phyloP scores from a whole-genome alignment of 805 yeast species.

The Kodamaea nitidulidarum region DNA sequence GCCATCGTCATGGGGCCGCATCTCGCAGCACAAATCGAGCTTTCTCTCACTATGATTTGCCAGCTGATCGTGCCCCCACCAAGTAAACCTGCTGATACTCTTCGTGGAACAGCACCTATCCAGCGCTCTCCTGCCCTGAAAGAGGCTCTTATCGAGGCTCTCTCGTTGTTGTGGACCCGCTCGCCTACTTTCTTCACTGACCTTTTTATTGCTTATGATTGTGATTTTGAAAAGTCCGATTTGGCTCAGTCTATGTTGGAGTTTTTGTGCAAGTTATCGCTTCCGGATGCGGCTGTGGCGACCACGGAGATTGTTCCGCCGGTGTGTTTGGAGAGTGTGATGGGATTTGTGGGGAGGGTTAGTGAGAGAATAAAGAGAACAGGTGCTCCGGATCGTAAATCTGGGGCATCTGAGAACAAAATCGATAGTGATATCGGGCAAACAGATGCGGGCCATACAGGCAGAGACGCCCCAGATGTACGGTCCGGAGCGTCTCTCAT shows the following conservation, averaged over 20 bases:
- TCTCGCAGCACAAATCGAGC: constrained; percentile 77
- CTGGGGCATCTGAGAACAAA: too few species aligned
- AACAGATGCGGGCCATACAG: too few species aligned
- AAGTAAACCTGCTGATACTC: constrained; percentile 18
- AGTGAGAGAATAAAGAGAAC: constrained; percentile 47
- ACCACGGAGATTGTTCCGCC: constrained; percentile 91
- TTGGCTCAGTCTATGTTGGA: constrained; percentile 64
- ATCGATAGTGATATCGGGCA: too few species aligned
- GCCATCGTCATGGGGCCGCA: constrained; percentile 60
- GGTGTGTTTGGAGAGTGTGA: constrained; percentile 81
- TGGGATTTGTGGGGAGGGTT: constrained; percentile 64
- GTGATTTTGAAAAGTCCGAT: constrained; percentile 84
- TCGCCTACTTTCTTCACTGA: constrained; percentile 73
- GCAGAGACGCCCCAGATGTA: too few species aligned
- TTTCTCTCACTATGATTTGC: constrained; percentile 61
- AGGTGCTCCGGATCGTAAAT: too few species aligned
- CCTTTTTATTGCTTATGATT: constrained; percentile 79
- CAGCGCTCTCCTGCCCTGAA: constrained; percentile 42
- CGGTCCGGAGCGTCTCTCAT: constrained; percentile 29
- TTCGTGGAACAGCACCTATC: constrained; percentile 14
- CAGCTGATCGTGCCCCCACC: constrained; percentile 46
- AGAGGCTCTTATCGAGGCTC: constrained; percentile 79
- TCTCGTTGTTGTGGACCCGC: constrained; percentile 78
- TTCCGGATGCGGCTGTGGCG: constrained; percentile 77
- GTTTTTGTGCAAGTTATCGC: constrained; percentile 68